Base-by-base conservation (phyloP, 208 protist genomes). In the Lotmaria passim region DNA sequence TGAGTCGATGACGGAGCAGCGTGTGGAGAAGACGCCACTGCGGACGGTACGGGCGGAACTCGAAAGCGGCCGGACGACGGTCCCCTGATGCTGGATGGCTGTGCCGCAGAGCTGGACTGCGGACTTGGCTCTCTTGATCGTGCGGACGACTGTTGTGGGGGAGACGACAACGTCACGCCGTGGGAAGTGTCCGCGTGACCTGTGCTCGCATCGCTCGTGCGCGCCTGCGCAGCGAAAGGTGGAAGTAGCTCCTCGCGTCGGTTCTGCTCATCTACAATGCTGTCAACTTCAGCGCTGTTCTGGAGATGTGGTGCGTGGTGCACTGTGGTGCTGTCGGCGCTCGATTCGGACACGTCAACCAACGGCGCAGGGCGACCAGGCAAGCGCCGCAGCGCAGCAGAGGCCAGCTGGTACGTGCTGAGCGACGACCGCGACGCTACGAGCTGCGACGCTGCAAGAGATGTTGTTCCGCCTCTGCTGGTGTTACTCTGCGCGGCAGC, bases 301-400 rank as follows among this genome's bases (percentile, higher is more conserved):
- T n/a, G n/a, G n/a, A n/a, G n/a, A n/a, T n/a, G n/a, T n/a, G n/a
- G n/a, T n/a, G n/a, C n/a, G n/a, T n/a, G n/a, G n/a, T n/a, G n/a
- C n/a, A n/a, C n/a, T n/a, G n/a, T n/a, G n/a, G 5, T 33, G 34
- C 30, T 28, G 15, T 47, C 7, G 33, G 8, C 34, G 53, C 19
- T 46, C 34, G 53, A 23, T 46, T 4, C 46, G 2, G 21, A 24
- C 2, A 5, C 15, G n/a, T 7, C 6, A 14, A 19, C 12, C 23
- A 12, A 36, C 23, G 39, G 58, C n/a, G 60, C 46, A 3, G 60
- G 30, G 3, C 60, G 60, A 7, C 23, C 60, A 2, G 60, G 59
- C 14, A 64, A 26, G 1, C 69, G 46, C n/a, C 60, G 60, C 47
- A 75, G 69, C 23, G 69, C 69, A 2, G 60, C 69, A 14, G 57